Base-by-base conservation (phyloP, 2,329 filamentous ascomycete species). In the Paraphaeosphaeria minitans region DNA sequence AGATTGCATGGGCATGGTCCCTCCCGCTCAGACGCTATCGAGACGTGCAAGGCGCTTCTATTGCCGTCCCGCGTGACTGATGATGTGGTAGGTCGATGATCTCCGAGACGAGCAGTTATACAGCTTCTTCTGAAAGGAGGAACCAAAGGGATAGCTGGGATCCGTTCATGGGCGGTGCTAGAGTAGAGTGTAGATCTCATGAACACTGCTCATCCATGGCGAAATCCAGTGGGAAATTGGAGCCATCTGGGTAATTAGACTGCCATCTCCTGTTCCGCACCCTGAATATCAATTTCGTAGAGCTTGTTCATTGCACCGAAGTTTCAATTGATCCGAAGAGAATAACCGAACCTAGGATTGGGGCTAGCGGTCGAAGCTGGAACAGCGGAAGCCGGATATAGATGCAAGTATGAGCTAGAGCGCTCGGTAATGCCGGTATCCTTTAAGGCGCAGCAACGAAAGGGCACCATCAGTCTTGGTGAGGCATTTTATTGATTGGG, bases 191-290 rank as follows among this genome's bases (percentile, higher is more conserved):
- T 50, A 50, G 19, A 39, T 50, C 8, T 21, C 12, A 50, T 39
- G 21, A 50, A 50, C 12, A 50, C 33, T 50, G n/a, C 19, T 50
- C n/a, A 50, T 19, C 21, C 14, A 27, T 50, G 27, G 19, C 2
- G 13, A 49, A 35, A 37, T 35, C 16, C 8, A 35, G 16, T 37
- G n/a, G 27, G 14, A 37, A n/a, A 35, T 12, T 41, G 19, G 4
- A 52, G 21, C 33, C 19, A 42, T 21, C 29, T 22, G 59, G 59
- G 56, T 13, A 52, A 56, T 51, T n/a, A n/a, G n/a, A n/a, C n/a
- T n/a, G n/a, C n/a, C n/a, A n/a, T n/a, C n/a, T n/a, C n/a, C n/a
- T n/a, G n/a, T n/a, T n/a, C n/a, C n/a, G n/a, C n/a, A n/a, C n/a
- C n/a, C n/a, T n/a, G n/a, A n/a, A n/a, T n/a, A n/a, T n/a, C n/a